These are phyloP conservation scores for Phytopythium helicoides DNA, from an alignment of 352 stramenopile genomes.

Conservation along the genomic window DNA sequence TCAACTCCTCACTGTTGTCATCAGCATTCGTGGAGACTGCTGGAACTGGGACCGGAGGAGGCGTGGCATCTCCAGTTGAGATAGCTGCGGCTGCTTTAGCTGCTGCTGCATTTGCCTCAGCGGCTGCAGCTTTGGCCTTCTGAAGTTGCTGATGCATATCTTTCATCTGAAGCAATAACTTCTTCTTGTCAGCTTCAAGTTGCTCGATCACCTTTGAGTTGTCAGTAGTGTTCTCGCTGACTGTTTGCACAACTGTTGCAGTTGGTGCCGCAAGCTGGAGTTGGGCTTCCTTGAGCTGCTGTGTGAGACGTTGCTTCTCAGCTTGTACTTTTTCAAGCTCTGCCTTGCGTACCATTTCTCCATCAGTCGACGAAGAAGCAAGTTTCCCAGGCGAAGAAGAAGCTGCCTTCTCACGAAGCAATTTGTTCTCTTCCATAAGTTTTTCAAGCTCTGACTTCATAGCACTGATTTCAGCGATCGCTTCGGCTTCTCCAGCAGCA, in stretches of 20 bases:
- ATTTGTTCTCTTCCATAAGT: slow-evolving; percentile 67
- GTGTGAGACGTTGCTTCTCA: slow-evolving; percentile 53
- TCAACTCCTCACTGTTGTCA: slow-evolving; percentile 37
- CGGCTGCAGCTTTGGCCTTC: slow-evolving; percentile 10
- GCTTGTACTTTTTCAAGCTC: slow-evolving; percentile 47
- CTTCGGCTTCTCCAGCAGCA: slow-evolving; percentile 34
- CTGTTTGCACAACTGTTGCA: neutral
- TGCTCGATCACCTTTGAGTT: slow-evolving; percentile 2
- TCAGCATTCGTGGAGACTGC: neutral
- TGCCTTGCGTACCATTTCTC: slow-evolving; percentile 25
- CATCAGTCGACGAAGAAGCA: neutral
- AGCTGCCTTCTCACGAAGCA: slow-evolving; percentile 29
- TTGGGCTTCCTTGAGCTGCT: slow-evolving; percentile 63
- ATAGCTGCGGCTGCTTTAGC: slow-evolving; percentile 2
- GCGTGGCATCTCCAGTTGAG: neutral
- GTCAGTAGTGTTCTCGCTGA: neutral
- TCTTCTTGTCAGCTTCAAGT: slow-evolving; percentile 55
- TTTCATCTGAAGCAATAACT: slow-evolving; percentile 60
- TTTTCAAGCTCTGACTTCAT: slow-evolving; percentile 78
- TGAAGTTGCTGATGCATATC: slow-evolving; percentile 53
- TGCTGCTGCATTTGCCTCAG: slow-evolving; percentile 3
- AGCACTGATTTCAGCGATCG: slow-evolving; percentile 50
- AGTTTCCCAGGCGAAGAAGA: slow-evolving; percentile 9
- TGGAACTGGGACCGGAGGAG: neutral
- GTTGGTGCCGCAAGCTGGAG: slow-evolving; percentile 33